These are phyloP conservation scores for Paramecium biaurelia DNA, from an alignment of 73 alveolate genomes.

Conservation along the genomic window DNA sequence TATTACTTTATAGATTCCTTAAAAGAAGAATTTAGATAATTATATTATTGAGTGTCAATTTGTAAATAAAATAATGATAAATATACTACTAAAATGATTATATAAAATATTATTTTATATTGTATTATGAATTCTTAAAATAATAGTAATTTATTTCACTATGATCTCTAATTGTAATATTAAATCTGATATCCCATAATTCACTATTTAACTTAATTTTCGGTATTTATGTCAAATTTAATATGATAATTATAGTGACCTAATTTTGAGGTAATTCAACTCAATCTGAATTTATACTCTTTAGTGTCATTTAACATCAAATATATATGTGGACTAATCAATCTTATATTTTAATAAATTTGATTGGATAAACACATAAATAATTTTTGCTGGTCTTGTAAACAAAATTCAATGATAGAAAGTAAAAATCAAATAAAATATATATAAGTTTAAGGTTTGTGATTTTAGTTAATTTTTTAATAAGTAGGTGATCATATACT, in stretches of 20 bases:
- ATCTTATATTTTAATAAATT: neutral
- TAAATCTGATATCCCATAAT: neutral
- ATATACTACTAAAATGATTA: too few relatives aligned
- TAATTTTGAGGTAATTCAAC: neutral
- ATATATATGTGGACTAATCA: neutral
- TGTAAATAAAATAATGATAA: too few relatives aligned
- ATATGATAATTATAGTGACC: neutral
- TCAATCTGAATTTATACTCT: neutral
- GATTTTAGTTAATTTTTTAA: neutral
- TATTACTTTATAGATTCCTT: too few relatives aligned
- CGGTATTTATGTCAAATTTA: neutral
- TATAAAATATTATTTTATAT: too few relatives aligned
- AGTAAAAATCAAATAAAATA: neutral
- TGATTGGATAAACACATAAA: neutral
- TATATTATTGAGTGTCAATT: too few relatives aligned
- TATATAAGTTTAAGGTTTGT: neutral
- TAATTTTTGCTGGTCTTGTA: neutral
- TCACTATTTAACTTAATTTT: neutral
- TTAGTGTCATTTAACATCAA: neutral
- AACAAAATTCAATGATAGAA: neutral
- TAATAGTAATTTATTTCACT: neutral
- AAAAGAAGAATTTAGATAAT: too few relatives aligned
- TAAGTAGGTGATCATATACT: neutral
- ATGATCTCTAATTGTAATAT: neutral
- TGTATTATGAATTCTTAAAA: too few relatives aligned